These are phyloP conservation scores for Globisporangium polare DNA, from an alignment of 352 stramenopile species.

Conservation along the genomic window DNA sequence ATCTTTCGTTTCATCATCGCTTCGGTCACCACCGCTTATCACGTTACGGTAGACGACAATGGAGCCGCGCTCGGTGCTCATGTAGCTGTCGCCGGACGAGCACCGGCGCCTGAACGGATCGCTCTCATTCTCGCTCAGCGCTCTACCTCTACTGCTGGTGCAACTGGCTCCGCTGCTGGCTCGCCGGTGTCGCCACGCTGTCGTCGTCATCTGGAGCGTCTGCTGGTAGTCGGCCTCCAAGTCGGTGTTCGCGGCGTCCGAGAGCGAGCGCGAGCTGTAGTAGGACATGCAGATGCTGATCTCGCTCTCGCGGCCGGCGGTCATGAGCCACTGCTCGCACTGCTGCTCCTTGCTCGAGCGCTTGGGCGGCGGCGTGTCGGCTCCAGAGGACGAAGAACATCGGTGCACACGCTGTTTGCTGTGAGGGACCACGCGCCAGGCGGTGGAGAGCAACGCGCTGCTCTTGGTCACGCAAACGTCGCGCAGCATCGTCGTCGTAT, in stretches of 20 bases:
- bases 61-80: not conserved
- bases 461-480: conserved; percentile 4
- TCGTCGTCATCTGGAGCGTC: not conserved
- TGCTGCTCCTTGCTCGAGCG: not conserved
- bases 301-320: conserved; percentile 4
- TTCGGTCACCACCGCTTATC: not conserved
- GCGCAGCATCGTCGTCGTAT: conserved; percentile 3
- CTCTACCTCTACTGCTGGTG: not conserved
- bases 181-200: not conserved
- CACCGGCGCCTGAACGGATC: not conserved
- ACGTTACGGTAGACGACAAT: not conserved
- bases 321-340: not conserved
- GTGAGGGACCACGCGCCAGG: not conserved
- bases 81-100: conserved; percentile 12
- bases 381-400: not conserved
- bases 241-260: conserved; percentile 3
- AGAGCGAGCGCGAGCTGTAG: conserved; percentile 13
- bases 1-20: not conserved
- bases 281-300: conserved; percentile 16
- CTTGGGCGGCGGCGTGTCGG: not conserved
- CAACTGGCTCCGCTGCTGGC: not conserved
- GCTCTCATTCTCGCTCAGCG: not conserved
- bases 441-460: not conserved
- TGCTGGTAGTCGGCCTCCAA: not conserved
- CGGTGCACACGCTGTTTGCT: not conserved